Percentiles rank a stretch among this genome's conserved stretches.
Conservation (phyloP, 163 green algal species). For the Scenedesmus sp. region DNA sequence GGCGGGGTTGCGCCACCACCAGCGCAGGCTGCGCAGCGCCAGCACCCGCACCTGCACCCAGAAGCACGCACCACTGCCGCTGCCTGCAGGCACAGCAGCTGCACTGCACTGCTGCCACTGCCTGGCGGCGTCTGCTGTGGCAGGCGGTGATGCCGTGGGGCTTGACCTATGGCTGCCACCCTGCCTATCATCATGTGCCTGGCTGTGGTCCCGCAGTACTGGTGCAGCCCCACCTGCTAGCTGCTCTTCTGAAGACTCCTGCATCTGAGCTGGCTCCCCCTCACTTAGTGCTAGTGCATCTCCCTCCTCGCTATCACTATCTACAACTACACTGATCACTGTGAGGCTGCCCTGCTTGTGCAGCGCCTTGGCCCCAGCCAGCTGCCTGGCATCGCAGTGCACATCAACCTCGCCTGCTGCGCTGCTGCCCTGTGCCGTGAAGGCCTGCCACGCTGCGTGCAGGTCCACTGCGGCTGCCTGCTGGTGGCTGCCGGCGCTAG, state of each 20-base stretch:
- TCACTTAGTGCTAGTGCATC: background rate
- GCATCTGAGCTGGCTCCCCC: background rate
- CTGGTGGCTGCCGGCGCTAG: background rate
- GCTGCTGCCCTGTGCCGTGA: background rate
- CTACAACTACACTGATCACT: background rate
- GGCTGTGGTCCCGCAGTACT: background rate
- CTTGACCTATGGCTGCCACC: background rate
- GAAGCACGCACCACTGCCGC: background rate
- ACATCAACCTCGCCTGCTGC: background rate
- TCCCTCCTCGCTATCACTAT: background rate
- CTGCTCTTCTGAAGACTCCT: background rate
- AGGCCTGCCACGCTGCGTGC: background rate
- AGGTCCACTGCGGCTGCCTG: background rate
- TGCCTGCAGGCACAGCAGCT: background rate
- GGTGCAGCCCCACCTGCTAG: background rate
- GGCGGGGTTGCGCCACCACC: constrained; percentile 23
- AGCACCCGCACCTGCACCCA: constrained; percentile 25
- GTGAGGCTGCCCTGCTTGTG: background rate
- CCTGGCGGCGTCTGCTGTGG: background rate
- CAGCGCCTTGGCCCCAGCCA: background rate
- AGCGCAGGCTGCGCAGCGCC: constrained; percentile 6
- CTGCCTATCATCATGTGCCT: background rate
- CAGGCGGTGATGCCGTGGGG: no score
- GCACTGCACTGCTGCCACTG: background rate
- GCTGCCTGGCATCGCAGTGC: background rate